Percentiles rank a stretch among this genome's conserved stretches.
Conservation (phyloP, 306 rosid species). For the Luffa acutangula region DNA sequence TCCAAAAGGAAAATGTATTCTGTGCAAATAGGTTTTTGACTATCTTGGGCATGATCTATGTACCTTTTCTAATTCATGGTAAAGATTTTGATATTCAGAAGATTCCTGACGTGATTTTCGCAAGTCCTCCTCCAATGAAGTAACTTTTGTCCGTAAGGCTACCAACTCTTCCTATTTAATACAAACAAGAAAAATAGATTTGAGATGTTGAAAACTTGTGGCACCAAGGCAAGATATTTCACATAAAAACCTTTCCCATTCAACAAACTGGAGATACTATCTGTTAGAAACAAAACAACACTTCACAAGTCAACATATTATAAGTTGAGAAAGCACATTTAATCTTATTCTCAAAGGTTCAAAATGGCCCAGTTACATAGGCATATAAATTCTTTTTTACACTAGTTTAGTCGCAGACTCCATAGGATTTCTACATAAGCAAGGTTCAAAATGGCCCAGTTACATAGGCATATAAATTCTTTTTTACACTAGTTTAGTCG, state of each 20-base stretch:
- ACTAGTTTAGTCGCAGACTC: not conserved
- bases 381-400: not conserved
- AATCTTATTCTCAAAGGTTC: not conserved
- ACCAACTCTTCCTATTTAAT: slow-evolving; percentile 67
- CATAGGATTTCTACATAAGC: not conserved
- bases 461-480: not conserved
- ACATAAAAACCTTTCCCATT: not conserved
- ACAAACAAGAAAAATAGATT: slow-evolving; percentile 7
- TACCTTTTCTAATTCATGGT: slow-evolving; percentile 70
- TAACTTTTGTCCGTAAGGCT: slow-evolving; percentile 56
- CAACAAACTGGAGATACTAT: not conserved
- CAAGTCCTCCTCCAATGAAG: slow-evolving; percentile 70
- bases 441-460: too few relatives aligned
- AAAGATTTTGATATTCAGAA: slow-evolving; percentile 44
- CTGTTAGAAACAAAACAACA: not conserved
- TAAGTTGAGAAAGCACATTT: not conserved
- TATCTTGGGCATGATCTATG: not conserved
- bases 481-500: not conserved
- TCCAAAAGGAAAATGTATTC: not conserved
- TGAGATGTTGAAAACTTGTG: slow-evolving; percentile 1
- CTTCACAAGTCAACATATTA: not conserved
- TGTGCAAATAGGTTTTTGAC: not conserved
- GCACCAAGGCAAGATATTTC: slow-evolving; percentile 9
- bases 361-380: not conserved
- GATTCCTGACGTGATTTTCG: slow-evolving; percentile 65